phyloP scores from a whole-genome alignment of 345 rosid genomes.

The Camelina laxa region DNA sequence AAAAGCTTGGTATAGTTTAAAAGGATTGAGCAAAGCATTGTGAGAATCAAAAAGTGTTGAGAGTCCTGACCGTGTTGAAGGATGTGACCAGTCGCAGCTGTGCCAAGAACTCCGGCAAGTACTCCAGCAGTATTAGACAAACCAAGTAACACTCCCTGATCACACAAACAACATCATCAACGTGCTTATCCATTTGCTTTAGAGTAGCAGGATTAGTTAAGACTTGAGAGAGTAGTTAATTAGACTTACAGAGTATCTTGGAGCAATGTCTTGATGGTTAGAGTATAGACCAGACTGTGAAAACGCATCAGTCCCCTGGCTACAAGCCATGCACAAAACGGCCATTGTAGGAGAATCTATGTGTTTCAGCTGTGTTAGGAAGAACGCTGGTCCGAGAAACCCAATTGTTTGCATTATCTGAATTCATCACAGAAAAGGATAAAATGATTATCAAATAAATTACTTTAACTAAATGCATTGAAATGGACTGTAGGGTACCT shows the following conservation, averaged over 20 bases:
- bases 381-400: constrained; percentile 97
- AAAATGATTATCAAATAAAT: background rate
- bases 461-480: background rate
- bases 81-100: constrained; percentile 93
- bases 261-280: constrained; percentile 96
- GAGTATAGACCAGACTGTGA: constrained; percentile 95
- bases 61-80: constrained; percentile 74
- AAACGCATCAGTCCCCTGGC: constrained; percentile 98
- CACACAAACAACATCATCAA: constrained; percentile 20
- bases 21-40: background rate
- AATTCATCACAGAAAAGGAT: background rate
- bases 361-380: constrained; percentile 92
- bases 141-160: constrained; percentile 90
- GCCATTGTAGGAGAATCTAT: constrained; percentile 83
- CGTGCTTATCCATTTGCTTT: background rate
- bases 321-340: constrained; percentile 65
- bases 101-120: constrained; percentile 92
- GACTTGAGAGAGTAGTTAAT: background rate
- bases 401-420: constrained; percentile 98
- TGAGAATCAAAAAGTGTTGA: constrained; percentile 9
- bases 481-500: constrained; percentile 58
- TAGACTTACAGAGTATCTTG: constrained; percentile 86
- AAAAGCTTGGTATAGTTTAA: background rate
- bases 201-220: constrained; percentile 1
- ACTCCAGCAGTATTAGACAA: constrained; percentile 95